Evolutionary conservation across 2,329 filamentous ascomycete species (phyloP).

Genomic region (Monosporascus cannonballus): DNA sequence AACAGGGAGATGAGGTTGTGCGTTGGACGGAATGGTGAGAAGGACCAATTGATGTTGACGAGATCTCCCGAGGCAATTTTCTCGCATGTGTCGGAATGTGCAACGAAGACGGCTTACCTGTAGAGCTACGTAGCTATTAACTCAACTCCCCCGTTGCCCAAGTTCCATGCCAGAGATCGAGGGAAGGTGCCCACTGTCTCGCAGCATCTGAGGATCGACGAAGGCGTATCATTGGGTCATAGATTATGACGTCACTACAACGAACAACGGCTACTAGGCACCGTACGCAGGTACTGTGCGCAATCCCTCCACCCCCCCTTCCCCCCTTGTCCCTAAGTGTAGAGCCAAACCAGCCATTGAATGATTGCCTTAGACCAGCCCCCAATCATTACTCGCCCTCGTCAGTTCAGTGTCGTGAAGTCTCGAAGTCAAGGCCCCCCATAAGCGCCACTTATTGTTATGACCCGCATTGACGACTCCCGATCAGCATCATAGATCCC

Average conservation of each 20-base stretch:
- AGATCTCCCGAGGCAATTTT: too few relatives aligned
- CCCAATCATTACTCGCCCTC: neutral
- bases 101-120: too few relatives aligned
- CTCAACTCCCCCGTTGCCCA: too few relatives aligned
- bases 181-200: neutral
- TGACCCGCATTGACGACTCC: too few relatives aligned
- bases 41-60: too few relatives aligned
- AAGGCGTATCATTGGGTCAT: neutral
- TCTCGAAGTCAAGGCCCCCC: too few relatives aligned
- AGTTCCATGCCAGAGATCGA: too few relatives aligned
- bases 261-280: neutral
- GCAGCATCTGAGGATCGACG: neutral
- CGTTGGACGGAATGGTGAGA: neutral
- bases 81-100: too few relatives aligned
- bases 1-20: neutral
- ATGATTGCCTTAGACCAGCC: neutral
- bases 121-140: too few relatives aligned
- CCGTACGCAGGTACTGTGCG: neutral
- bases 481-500: too few relatives aligned
- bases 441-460: too few relatives aligned
- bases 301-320: neutral
- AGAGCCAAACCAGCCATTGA: neutral
- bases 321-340: neutral
- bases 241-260: neutral
- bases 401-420: neutral